Evolutionary conservation across 2,329 filamentous ascomycete species (phyloP), one percentile per base, ranked within the genome.

Genomic region (Pseudogymnoascus sp.): DNA sequence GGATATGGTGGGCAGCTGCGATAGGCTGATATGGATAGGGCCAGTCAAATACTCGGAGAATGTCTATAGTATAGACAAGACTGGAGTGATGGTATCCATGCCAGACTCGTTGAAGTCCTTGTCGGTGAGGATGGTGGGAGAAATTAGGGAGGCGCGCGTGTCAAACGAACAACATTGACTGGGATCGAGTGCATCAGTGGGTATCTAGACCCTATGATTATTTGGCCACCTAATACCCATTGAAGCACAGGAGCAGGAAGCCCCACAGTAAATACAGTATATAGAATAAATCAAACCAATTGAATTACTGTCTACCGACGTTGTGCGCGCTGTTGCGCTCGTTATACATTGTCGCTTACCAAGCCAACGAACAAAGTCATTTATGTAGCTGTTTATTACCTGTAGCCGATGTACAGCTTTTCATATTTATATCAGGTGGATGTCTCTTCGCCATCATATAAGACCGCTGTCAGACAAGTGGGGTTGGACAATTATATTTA

Each of bases 31-130:
- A 39, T 16, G n/a, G n/a, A 39, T 2, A 8, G 38, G 9, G n/a
- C 2, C 14, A 1, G 36, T 16, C 7, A n/a, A 39, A 3, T 42
- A 42, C 4, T 22, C 11, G 9, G 39, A 42, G 11, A 42, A 12
- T 42, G 39, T 5, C 5, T 75, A 75, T 64, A 74, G 75, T 62
- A 73, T 75, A 64, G 71, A 75, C 62, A 68, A 74, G 67, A 75
- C 72, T 16, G 69, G 72, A 59, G 66, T 75, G 12, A 67, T 74
- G 64, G 66, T 75, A 25, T 66, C 25, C 45, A 64, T 69, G 61
- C 67, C 67, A 5, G 64, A 62, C 38, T 71, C 69, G 42, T 74
- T 2, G 72, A 73, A 66, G 72, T 73, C 33, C 68, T 75, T 16
- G 66, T 73, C 62, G 62, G 66, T 66, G 70, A 68, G 38, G 60